These are phyloP conservation scores for Starmerella tilneyi DNA, from an alignment of 805 yeast species.

Conservation along the genomic window DNA sequence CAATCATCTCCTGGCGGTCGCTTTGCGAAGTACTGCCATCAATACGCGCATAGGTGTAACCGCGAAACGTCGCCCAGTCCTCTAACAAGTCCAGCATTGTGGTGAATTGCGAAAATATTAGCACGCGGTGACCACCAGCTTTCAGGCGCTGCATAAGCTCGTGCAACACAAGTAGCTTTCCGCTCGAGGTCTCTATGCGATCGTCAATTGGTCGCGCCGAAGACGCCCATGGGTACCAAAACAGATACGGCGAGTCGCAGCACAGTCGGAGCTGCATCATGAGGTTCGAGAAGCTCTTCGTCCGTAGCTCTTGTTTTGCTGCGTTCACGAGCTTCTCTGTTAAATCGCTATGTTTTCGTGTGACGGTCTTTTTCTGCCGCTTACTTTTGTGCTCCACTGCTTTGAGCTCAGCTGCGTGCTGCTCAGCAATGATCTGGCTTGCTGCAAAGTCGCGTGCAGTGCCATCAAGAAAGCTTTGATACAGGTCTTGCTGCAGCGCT, in stretches of 20 bases:
- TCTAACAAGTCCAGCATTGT: conserved; percentile 68
- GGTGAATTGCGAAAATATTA: conserved; percentile 82
- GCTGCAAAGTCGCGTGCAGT: conserved; percentile 31
- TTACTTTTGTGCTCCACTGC: background rate
- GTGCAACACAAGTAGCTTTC: conserved; percentile 62
- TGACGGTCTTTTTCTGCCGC: background rate
- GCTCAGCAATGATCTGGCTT: conserved; percentile 23
- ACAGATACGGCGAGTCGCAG: conserved; percentile 77
- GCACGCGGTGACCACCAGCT: conserved; percentile 49
- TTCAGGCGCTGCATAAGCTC: conserved; percentile 48
- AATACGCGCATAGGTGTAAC: conserved; percentile 45
- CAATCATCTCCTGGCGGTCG: conserved; percentile 56
- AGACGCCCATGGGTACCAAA: conserved; percentile 60
- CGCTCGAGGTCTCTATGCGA: conserved; percentile 46
- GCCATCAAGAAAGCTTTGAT: conserved; percentile 39
- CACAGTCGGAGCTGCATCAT: conserved; percentile 78
- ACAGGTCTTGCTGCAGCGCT: conserved; percentile 51
- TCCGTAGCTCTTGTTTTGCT: conserved; percentile 36
- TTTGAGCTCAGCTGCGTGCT: no score
- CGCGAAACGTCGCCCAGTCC: conserved; percentile 54
- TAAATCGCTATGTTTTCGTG: conserved; percentile 22
- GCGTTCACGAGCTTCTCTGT: conserved; percentile 27
- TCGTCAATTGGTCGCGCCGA: conserved; percentile 30
- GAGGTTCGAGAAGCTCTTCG: conserved; percentile 51
- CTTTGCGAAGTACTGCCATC: conserved; percentile 67